Evolutionary conservation across 2,329 filamentous ascomycete species (phyloP), one percentile per base, ranked within the genome.

Genomic region (Blastomyces parvus): DNA sequence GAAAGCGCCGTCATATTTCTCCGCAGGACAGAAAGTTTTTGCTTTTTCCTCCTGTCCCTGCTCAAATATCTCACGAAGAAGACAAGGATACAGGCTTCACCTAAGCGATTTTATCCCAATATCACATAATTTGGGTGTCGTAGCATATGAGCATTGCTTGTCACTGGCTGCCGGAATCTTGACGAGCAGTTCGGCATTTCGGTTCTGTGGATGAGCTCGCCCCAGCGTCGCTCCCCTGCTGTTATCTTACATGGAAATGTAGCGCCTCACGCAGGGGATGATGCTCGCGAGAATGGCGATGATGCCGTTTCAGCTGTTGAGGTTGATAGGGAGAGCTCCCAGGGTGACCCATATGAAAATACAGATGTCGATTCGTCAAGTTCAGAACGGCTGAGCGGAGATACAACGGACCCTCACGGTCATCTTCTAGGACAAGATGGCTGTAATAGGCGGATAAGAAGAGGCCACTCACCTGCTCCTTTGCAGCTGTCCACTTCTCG

Each of bases 131-230:
- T 48, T 48, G 46, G 46, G 11, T 2, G 13, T 13, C 25, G 48
- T 52, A 25, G 48, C 25, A 17, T 4, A 17, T 30, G 48, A 52
- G 5, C 14, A 17, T 52, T 52, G 48, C 48, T 14, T 19, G 48
- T 17, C 14, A 17, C 25, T 27, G 25, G 13, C 48, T 27, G 25
- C 48, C 27, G 17, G 5, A 3, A 46, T 44, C 56, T 38, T 30
- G 3, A 52, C 27, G 8, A 6, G 2, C 19, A 44, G 30, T 30
- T 52, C 30, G 44, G 44, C 59, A 60, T 30, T 44, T 60, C 27
- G 14, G 59, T 40, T 52, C 30, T 27, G 50, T 60, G 59, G 44
- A 60, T 60, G 59, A 48, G 44, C 44, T 36, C 59, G 19, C 22
- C 13, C 33, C 14, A n/a, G n/a, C 50, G 22, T 27, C 27, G 17